Percentiles rank a stretch among this genome's conserved stretches.
These are phyloP conservation scores for Beta corolliflora DNA, from an alignment of 179 eudicot species.

Conservation along the genomic window DNA sequence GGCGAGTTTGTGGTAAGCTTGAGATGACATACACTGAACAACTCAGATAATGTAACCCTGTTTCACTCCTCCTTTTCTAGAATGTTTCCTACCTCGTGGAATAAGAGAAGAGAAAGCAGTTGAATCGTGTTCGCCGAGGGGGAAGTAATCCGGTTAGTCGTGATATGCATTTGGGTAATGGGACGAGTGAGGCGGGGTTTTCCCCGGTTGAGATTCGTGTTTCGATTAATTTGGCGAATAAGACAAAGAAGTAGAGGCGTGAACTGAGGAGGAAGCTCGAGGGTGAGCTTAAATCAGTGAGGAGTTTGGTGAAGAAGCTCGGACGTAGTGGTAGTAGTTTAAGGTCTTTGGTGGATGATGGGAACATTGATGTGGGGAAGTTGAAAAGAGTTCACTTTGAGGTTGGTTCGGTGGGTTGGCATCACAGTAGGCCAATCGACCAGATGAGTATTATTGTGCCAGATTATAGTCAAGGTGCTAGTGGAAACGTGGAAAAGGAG, in stretches of 20 bases:
- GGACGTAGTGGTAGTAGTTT: slow-evolving; percentile 46
- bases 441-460: slow-evolving; percentile 50
- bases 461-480: slow-evolving; percentile 51
- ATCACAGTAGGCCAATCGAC: slow-evolving; percentile 46
- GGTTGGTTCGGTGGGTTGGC: slow-evolving; percentile 45
- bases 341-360: slow-evolving; percentile 35
- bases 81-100: too few species aligned
- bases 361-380: slow-evolving; percentile 35
- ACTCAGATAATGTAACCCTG: too few species aligned
- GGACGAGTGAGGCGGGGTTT: slow-evolving; percentile 36
- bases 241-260: slow-evolving; percentile 67
- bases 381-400: slow-evolving; percentile 52
- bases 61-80: too few species aligned
- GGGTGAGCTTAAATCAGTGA: slow-evolving; percentile 62
- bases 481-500: slow-evolving; percentile 62
- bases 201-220: slow-evolving; percentile 45
- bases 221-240: slow-evolving; percentile 55
- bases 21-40: too few species aligned
- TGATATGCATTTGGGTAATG: slow-evolving; percentile 37
- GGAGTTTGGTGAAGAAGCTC: slow-evolving; percentile 64
- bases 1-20: too few species aligned
- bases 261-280: slow-evolving; percentile 66
- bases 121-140: slow-evolving; percentile 26
- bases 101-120: too few species aligned
- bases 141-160: not conserved